Evolutionary conservation across 805 yeast species (phyloP).

Genomic region (Metschnikowia corniflorae): DNA sequence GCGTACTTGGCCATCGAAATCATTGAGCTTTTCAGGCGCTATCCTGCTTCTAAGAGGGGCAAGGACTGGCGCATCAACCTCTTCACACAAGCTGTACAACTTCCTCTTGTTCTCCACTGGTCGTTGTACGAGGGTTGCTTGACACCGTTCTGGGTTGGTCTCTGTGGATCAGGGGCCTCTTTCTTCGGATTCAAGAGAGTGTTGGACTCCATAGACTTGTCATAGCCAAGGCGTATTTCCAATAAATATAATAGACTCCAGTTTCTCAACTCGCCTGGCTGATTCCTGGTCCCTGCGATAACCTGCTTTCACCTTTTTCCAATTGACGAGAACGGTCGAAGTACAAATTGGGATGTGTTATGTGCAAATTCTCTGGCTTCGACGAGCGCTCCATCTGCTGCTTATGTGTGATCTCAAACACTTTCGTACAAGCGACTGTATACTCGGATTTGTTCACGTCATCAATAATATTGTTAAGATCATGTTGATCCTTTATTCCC

Average conservation of each 20-base stretch:
- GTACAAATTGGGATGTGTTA: slow-evolving; percentile 85
- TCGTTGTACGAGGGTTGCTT: slow-evolving; percentile 42
- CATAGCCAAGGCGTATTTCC: not conserved
- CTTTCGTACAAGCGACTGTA: slow-evolving; percentile 86
- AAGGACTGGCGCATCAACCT: slow-evolving; percentile 32
- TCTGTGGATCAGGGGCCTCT: slow-evolving; percentile 44
- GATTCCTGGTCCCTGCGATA: too few species aligned
- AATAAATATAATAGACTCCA: too few species aligned
- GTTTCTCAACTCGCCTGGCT: too few species aligned
- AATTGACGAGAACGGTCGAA: slow-evolving; percentile 71
- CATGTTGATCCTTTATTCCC: slow-evolving; percentile 60
- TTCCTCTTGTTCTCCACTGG: slow-evolving; percentile 45
- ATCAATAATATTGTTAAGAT: slow-evolving; percentile 60
- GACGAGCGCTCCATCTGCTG: slow-evolving; percentile 39
- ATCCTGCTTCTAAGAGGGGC: slow-evolving; percentile 37
- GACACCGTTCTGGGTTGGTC: slow-evolving; percentile 45
- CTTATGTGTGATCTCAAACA: slow-evolving; percentile 69
- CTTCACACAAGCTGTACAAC: slow-evolving; percentile 36
- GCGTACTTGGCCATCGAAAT: slow-evolving; percentile 37
- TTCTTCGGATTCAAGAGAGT: slow-evolving; percentile 39
- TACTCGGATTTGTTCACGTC: slow-evolving; percentile 66
- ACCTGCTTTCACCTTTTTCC: slow-evolving; percentile 28
- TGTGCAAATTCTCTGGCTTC: slow-evolving; percentile 51
- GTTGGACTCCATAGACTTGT: slow-evolving; percentile 35
- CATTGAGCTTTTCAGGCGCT: slow-evolving; percentile 38